Evolutionary conservation across 2,329 filamentous ascomycete species (phyloP), one percentile per base, ranked within the genome.

Genomic region (Pseudogymnoascus sp.): DNA sequence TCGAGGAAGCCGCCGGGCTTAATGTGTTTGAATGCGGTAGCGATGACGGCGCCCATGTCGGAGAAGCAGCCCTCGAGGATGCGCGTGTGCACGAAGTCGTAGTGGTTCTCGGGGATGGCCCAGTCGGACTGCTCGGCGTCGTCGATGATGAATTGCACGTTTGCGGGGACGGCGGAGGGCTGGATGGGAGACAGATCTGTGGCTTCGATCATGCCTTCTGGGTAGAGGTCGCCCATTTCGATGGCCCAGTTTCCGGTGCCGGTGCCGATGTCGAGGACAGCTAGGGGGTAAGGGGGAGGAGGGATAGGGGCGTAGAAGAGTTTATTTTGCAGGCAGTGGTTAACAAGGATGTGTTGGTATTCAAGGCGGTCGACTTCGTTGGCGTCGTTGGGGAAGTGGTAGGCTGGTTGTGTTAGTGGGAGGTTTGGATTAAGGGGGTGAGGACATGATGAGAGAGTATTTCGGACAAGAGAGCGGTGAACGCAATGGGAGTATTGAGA

Each of bases 121-220:
- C 77, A 80, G 1, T 76, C 71, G 16, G 73, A 75, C 79, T 72
- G 69, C 61, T 73, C 72, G 1, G 72, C 61, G 59, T 70, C 68
- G 61, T 66, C 64, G 42, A 92, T 81, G 65, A 85, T 85, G 66
- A 92, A 92, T 65, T 84, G 82, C 23, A 91, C 87, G 67, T 92
- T 92, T 16, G 83, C 81, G 0, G 89, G 88, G 1, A 90, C 84
- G 62, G 83, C 78, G 11, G 76, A 76, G 3, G 86, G 85, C 69
- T 89, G 87, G 21, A 88, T 85, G 1, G 86, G 85, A 1, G 85
- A 88, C 2, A 89, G 77, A 68, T 89, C 87, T 7, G 84, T 87
- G 42, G 85, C 87, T 59, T 82, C 80, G 31, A 90, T 79, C 65
- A 79, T 74, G 12, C 85, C 75, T 6, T 79, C 70, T 18, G 85